Evolutionary conservation across 129 eudicot genomes (phyloP).

Genomic region (Pittosporum tobira): DNA sequence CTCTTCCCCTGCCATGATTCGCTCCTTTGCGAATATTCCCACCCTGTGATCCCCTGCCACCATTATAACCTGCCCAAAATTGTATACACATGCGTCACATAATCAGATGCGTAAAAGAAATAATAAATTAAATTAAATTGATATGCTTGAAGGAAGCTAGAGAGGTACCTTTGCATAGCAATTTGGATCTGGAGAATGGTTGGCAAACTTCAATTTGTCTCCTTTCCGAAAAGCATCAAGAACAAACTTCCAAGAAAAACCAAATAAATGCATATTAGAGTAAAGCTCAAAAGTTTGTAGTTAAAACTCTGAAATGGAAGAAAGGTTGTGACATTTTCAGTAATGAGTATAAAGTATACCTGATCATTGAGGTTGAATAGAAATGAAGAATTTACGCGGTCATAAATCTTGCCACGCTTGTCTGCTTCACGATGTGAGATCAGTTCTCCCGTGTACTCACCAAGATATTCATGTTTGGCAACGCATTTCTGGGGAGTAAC

Average conservation of each 20-base stretch:
- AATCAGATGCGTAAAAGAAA: neutral
- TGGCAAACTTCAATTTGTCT: constrained; percentile 93
- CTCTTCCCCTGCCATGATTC: constrained; percentile 84
- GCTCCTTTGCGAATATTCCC: constrained; percentile 91
- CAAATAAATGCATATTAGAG: constrained; percentile 7
- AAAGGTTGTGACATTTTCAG: neutral
- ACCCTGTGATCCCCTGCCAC: constrained; percentile 99
- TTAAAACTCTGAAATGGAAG: neutral
- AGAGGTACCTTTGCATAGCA: constrained; percentile 87
- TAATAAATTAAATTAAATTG: too few relatives aligned
- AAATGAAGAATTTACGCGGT: constrained; percentile 89
- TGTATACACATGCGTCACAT: neutral
- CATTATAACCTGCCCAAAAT: constrained; percentile 68
- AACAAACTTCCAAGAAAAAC: constrained; percentile 50
- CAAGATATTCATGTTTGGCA: constrained; percentile 90
- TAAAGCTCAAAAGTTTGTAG: neutral
- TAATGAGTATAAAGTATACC: constrained; percentile 20
- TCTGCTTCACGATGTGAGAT: constrained; percentile 99
- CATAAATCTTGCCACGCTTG: constrained; percentile 96
- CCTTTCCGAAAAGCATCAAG: constrained; percentile 99
- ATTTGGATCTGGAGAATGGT: constrained; percentile 97
- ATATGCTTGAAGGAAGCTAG: neutral
- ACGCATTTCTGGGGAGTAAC: constrained; percentile 52
- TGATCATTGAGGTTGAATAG: constrained; percentile 92
- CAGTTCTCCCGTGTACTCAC: constrained; percentile 96